Evolutionary conservation across 257 asterid genomes (phyloP).

Genomic region (Solanum commersonii): DNA sequence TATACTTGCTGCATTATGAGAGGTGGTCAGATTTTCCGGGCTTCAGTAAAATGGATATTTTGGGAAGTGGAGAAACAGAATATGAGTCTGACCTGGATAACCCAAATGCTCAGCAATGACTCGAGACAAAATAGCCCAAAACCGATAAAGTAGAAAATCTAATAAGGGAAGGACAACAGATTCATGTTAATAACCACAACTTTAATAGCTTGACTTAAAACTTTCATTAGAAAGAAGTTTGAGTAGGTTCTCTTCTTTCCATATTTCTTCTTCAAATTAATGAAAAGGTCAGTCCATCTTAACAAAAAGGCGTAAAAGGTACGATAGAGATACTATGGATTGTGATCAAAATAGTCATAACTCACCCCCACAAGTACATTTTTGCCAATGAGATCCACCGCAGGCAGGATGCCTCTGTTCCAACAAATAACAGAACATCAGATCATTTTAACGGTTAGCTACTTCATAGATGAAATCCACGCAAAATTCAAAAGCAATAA

Average conservation of each 20-base stretch:
- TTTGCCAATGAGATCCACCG: constrained; percentile 73
- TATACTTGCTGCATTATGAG: constrained; percentile 40
- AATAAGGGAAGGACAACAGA: not conserved
- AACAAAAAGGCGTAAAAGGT: not conserved
- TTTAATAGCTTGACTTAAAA: not conserved
- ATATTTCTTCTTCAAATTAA: not conserved
- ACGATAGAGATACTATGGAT: not conserved
- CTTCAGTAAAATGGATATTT: not conserved
- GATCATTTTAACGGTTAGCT: not conserved
- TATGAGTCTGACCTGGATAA: constrained; percentile 56
- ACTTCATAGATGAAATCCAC: not conserved
- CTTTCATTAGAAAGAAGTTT: not conserved
- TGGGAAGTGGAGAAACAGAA: not conserved
- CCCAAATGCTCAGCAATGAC: constrained; percentile 89
- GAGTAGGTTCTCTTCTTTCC: not conserved
- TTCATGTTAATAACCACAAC: not conserved
- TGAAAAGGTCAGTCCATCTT: not conserved
- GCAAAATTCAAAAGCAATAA: not conserved
- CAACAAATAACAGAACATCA: constrained; percentile 6
- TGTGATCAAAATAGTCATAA: not conserved
- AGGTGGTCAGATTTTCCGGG: not conserved
- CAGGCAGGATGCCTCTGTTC: constrained; percentile 92
- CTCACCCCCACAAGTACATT: constrained; percentile 87
- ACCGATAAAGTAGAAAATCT: constrained; percentile 94
- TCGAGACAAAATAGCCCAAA: constrained; percentile 89